A percentile compares a stretch with the other conserved stretches of the same genome.
These are phyloP conservation scores for Fereydounia khargensis DNA, from an alignment of 1,284 basidiomycete genomes.

Conservation along the genomic window DNA sequence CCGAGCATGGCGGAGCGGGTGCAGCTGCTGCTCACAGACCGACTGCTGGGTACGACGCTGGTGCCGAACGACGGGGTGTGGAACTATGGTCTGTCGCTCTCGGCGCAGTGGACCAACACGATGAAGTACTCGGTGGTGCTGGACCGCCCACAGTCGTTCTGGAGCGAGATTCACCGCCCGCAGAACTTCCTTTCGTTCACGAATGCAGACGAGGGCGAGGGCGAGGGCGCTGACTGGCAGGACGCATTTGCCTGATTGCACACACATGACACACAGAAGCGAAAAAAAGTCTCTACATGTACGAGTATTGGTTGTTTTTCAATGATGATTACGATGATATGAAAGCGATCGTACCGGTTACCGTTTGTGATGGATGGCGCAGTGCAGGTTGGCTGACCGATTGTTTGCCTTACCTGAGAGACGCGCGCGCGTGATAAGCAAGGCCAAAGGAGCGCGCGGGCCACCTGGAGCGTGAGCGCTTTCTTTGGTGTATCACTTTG, in stretches of 20 bases:
- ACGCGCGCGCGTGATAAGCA: too few species aligned
- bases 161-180: conserved; percentile 88
- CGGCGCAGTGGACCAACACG: conserved; percentile 83
- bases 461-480: too few species aligned
- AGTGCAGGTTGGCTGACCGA: too few species aligned
- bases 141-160: conserved; percentile 88
- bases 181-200: conserved; percentile 57
- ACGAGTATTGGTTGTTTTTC: too few species aligned
- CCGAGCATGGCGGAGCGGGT: conserved; percentile 91
- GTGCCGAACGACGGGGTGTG: conserved; percentile 41
- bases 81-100: conserved; percentile 63
- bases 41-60: conserved; percentile 54
- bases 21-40: conserved; percentile 89
- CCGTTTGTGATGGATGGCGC: too few species aligned
- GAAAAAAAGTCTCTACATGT: too few species aligned
- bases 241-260: conserved; percentile 48
- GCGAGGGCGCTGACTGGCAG: conserved; percentile 43
- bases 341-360: too few species aligned
- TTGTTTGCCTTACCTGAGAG: too few species aligned
- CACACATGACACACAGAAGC: too few species aligned
- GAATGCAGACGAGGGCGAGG: conserved; percentile 21
- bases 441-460: too few species aligned
- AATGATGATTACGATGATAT: too few species aligned
- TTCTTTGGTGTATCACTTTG: too few species aligned
- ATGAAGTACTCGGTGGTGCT: conserved; percentile 82